These are phyloP conservation scores for Tetrapisispora namnaoensis DNA, from an alignment of 805 yeast genomes.

Conservation along the genomic window DNA sequence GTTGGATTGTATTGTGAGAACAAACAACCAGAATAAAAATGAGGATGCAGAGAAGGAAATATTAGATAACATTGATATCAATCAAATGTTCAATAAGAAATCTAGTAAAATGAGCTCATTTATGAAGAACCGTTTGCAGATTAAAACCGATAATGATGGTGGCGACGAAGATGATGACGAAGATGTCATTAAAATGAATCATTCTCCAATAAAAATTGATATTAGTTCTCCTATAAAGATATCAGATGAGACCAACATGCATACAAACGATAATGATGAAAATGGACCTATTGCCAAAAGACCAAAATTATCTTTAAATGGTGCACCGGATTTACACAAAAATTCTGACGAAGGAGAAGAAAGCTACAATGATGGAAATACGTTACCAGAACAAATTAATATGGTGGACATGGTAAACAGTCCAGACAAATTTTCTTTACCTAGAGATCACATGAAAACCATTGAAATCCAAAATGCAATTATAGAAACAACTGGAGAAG, in stretches of 20 bases:
- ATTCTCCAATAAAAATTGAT: slow-evolving; percentile 17
- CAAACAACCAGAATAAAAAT: background rate
- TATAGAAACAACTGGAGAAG: background rate
- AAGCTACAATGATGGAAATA: background rate
- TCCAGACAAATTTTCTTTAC: slow-evolving; percentile 1
- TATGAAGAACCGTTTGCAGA: background rate
- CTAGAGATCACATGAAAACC: background rate
- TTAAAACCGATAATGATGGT: background rate
- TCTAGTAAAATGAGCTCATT: background rate
- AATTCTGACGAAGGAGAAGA: slow-evolving; percentile 2
- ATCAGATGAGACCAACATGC: background rate
- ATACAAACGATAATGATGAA: slow-evolving; percentile 1
- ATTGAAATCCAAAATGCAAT: slow-evolving; percentile 4
- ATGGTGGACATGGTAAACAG: slow-evolving; percentile 14
- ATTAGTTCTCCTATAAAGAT: slow-evolving; percentile 14
- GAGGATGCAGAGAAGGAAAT: slow-evolving; percentile 1
- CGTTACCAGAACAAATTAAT: slow-evolving; percentile 23
- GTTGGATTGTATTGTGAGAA: slow-evolving; percentile 7
- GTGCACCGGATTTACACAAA: slow-evolving; percentile 12
- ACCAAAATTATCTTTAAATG: slow-evolving; percentile 11
- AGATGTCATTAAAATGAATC: slow-evolving; percentile 7
- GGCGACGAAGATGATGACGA: background rate
- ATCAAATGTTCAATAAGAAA: slow-evolving; percentile 11
- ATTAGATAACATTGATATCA: slow-evolving; percentile 16
- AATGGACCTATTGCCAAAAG: slow-evolving; percentile 10